Conservation (phyloP, 2,329 filamentous ascomycete species). For the Drechmeria coniospora region DNA sequence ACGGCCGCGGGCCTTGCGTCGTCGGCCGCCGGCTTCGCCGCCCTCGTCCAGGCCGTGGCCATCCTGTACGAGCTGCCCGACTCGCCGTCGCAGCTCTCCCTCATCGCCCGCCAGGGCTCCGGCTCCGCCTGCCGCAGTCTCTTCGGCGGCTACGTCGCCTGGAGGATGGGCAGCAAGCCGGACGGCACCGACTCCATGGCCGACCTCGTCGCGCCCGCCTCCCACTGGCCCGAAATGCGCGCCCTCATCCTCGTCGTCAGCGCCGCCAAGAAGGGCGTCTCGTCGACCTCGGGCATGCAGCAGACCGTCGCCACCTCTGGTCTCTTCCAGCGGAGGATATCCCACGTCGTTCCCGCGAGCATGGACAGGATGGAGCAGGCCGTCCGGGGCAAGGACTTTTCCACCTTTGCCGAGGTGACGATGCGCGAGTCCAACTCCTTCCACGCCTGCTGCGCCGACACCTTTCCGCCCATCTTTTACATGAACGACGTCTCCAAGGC, state of each 20-base stretch:
- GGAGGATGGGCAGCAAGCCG: constrained; percentile 60
- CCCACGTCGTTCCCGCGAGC: constrained; percentile 61
- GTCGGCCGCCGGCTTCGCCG: constrained; percentile 54
- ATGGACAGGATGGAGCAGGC: constrained; percentile 80
- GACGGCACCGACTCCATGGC: constrained; percentile 83
- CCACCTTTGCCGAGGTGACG: constrained; percentile 72
- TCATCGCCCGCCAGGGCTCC: constrained; percentile 84
- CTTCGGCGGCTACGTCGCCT: constrained; percentile 92
- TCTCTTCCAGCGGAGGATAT: constrained; percentile 67
- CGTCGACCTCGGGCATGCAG: constrained; percentile 90
- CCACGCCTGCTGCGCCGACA: constrained; percentile 89
- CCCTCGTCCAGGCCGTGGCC: constrained; percentile 70
- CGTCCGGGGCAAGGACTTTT: constrained; percentile 65
- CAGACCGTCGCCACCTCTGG: constrained; percentile 82
- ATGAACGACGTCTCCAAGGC: constrained; percentile 87
- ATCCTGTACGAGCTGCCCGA: constrained; percentile 79
- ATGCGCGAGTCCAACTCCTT: constrained; percentile 97
- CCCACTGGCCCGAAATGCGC: constrained; percentile 91
- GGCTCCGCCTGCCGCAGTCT: constrained; percentile 87
- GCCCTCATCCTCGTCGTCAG: constrained; percentile 83
- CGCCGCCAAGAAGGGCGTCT: constrained; percentile 90
- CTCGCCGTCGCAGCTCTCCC: constrained; percentile 66
- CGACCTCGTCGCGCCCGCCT: constrained; percentile 72
- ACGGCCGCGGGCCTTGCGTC: constrained; percentile 81
- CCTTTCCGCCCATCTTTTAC: constrained; percentile 95